These are phyloP conservation scores for baker's yeast (Saccharomyces cerevisiae) DNA, from an alignment of 805 yeast species.

Conservation along the genomic window DNA sequence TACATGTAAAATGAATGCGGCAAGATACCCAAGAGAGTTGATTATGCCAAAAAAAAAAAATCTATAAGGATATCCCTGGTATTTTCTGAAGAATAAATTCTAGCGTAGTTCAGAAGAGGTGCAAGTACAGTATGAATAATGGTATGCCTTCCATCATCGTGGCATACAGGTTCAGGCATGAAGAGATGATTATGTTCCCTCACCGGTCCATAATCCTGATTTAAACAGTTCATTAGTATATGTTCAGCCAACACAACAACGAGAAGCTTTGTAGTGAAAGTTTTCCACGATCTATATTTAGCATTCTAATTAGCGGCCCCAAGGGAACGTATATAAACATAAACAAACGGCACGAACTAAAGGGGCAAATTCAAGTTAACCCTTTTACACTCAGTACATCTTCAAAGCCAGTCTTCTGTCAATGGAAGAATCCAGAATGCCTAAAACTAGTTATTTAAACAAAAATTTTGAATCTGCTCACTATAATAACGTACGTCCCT, in stretches of 20 bases:
- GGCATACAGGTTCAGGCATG: neutral
- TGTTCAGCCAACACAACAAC: neutral
- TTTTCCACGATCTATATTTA: neutral
- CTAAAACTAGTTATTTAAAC: slow-evolving; percentile 7
- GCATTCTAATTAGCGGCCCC: neutral
- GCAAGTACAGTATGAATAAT: too few species aligned
- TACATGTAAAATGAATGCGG: too few species aligned
- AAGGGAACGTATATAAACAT: neutral
- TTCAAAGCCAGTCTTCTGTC: neutral
- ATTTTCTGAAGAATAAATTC: too few species aligned
- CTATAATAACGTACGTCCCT: slow-evolving; percentile 12
- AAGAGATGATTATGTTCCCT: neutral
- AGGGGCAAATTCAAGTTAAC: neutral
- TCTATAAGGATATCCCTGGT: too few species aligned
- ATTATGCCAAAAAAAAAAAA: too few species aligned
- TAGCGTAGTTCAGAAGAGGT: too few species aligned
- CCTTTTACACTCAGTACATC: neutral
- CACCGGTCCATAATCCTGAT: too few species aligned
- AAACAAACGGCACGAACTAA: neutral
- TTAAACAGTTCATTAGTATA: too few species aligned
- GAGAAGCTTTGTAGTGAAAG: too few species aligned
- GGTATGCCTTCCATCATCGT: neutral
- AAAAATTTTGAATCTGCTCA: slow-evolving; percentile 7
- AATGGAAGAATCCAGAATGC: slow-evolving; percentile 1
- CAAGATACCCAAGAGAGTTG: too few species aligned